A percentile compares a stretch with the other conserved stretches of the same genome.
These are phyloP conservation scores for Termitomyces sp. DNA, from an alignment of 768 basidiomycete species.

Conservation along the genomic window DNA sequence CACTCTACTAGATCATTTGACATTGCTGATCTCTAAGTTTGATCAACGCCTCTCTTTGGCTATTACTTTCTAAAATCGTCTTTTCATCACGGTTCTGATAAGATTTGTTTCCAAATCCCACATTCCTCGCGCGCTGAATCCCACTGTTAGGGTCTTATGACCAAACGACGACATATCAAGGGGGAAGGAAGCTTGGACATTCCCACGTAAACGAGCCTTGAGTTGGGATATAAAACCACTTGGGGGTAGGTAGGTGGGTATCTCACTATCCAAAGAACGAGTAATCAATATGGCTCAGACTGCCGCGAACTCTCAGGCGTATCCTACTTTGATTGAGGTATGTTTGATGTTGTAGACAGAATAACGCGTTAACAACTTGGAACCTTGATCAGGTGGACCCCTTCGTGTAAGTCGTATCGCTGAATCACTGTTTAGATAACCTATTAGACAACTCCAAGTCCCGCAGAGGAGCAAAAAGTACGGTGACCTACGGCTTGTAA, in stretches of 20 bases:
- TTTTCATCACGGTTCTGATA: not conserved
- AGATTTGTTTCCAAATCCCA: not conserved
- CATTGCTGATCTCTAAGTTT: too few relatives aligned
- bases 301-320: conserved; percentile 53
- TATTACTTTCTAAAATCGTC: not conserved
- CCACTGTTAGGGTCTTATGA: not conserved
- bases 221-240: not conserved
- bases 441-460: conserved; percentile 17
- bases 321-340: conserved; percentile 58
- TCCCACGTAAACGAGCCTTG: not conserved
- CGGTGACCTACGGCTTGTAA: not conserved
- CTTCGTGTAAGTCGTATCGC: conserved; percentile 46
- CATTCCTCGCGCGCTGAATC: not conserved
- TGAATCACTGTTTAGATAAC: not conserved
- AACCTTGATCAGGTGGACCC: conserved; percentile 54
- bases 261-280: not conserved
- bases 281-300: conserved; percentile 25
- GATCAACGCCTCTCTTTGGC: too few relatives aligned
- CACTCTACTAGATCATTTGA: too few relatives aligned
- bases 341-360: conserved; percentile 2
- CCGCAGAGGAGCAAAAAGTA: conserved; percentile 58
- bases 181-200: not conserved
- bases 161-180: not conserved
- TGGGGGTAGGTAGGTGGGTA: not conserved
- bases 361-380: not conserved